Conservation (phyloP, 2,329 filamentous ascomycete species). For the Aspergillus fijiensis region DNA sequence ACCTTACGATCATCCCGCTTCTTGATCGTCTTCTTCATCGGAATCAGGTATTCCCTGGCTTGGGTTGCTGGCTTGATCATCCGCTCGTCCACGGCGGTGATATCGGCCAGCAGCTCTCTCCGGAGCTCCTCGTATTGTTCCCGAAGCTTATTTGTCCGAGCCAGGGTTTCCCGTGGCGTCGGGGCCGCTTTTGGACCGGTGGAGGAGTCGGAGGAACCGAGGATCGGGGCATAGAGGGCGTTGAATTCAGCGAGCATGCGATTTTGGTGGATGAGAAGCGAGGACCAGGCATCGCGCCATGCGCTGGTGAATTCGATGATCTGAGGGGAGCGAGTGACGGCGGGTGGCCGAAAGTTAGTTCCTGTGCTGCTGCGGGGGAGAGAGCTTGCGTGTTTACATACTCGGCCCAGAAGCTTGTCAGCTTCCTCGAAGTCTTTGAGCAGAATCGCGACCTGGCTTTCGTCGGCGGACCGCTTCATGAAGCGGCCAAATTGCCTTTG, state of each 20-base stretch:
- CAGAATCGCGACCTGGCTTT: slow-evolving; percentile 71
- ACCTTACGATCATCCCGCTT: slow-evolving; percentile 78
- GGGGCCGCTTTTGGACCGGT: slow-evolving; percentile 55
- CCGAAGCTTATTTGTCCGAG: slow-evolving; percentile 64
- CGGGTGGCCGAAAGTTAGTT: slow-evolving; percentile 4
- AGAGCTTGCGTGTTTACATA: slow-evolving; percentile 38
- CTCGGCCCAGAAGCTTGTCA: slow-evolving; percentile 70
- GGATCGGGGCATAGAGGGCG: slow-evolving; percentile 72
- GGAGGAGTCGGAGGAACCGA: slow-evolving; percentile 62
- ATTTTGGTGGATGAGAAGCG: slow-evolving; percentile 68
- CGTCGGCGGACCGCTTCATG: slow-evolving; percentile 69
- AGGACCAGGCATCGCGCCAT: slow-evolving; percentile 77
- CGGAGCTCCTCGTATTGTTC: slow-evolving; percentile 69
- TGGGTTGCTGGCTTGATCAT: slow-evolving; percentile 69
- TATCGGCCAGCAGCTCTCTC: slow-evolving; percentile 68
- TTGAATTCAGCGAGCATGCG: slow-evolving; percentile 68
- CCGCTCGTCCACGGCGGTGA: slow-evolving; percentile 67
- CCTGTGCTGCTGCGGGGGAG: background rate
- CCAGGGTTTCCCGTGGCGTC: slow-evolving; percentile 63
- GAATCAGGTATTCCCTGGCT: slow-evolving; percentile 66
- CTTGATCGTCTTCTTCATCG: slow-evolving; percentile 79
- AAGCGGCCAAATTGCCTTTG: slow-evolving; percentile 74
- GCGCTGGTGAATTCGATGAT: slow-evolving; percentile 72
- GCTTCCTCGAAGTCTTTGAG: slow-evolving; percentile 79
- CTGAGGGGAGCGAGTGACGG: slow-evolving; percentile 43